Conservation (phyloP, 352 stramenopile genomes). For the Pythium aquatile region DNA sequence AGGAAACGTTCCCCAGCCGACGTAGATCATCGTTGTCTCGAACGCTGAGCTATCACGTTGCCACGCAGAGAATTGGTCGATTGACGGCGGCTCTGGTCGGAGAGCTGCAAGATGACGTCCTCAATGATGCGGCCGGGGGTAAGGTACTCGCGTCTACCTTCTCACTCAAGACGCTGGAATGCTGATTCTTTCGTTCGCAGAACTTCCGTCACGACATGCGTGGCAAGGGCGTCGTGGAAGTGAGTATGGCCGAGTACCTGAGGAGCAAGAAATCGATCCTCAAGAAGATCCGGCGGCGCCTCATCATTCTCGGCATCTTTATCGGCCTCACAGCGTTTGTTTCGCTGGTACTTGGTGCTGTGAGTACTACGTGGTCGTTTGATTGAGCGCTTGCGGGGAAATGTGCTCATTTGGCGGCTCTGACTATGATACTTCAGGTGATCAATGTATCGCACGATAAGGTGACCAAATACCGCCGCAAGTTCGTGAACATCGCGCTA, state of each 20-base stretch:
- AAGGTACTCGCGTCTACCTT: slow-evolving; percentile 1
- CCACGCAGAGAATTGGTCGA: too few species aligned
- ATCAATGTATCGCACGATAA: slow-evolving; percentile 44
- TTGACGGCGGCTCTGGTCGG: too few species aligned
- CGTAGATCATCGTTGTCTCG: not conserved
- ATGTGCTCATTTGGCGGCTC: not conserved
- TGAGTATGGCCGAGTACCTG: slow-evolving; percentile 70
- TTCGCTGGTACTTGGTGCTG: slow-evolving; percentile 47
- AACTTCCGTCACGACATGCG: slow-evolving; percentile 71
- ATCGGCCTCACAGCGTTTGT: slow-evolving; percentile 46
- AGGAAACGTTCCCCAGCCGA: not conserved
- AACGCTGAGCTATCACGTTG: not conserved
- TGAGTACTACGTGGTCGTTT: slow-evolving; percentile 24
- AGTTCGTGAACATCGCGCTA: slow-evolving; percentile 34
- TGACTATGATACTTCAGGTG: slow-evolving; percentile 30
- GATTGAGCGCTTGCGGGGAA: not conserved
- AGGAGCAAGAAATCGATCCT: slow-evolving; percentile 71
- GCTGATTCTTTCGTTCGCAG: slow-evolving; percentile 25
- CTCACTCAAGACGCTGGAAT: too few species aligned
- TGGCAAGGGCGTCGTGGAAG: slow-evolving; percentile 61
- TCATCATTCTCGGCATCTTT: slow-evolving; percentile 56
- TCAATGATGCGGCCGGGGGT: slow-evolving; percentile 67
- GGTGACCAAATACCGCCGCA: slow-evolving; percentile 45
- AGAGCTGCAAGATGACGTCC: slow-evolving; percentile 28
- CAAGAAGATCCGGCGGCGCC: slow-evolving; percentile 66